A percentile compares a stretch with the other conserved stretches of the same genome.
Evolutionary conservation across 2,329 filamentous ascomycete genomes (phyloP).

Genomic region (Alternaria tenuissima): DNA sequence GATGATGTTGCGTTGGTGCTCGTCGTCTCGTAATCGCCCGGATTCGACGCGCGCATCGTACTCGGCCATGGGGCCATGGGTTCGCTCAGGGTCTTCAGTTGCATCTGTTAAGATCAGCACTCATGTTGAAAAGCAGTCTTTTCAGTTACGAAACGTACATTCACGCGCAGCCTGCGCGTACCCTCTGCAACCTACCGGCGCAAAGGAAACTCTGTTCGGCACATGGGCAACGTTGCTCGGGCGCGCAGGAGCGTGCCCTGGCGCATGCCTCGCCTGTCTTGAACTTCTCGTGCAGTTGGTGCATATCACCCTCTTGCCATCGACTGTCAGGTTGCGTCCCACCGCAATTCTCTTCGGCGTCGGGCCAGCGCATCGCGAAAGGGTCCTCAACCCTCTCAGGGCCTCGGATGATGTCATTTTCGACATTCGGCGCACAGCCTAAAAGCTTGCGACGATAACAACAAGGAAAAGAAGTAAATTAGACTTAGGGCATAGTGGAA

Average conservation of each 20-base stretch:
- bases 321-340: slow-evolving; percentile 6
- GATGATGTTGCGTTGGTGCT: slow-evolving; percentile 91
- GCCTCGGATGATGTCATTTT: slow-evolving; percentile 49
- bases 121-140: neutral
- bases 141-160: slow-evolving; percentile 21
- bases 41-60: slow-evolving; percentile 82
- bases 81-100: slow-evolving; percentile 17
- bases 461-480: neutral
- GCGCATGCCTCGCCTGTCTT: slow-evolving; percentile 17
- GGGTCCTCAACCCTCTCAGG: slow-evolving; percentile 37
- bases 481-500: slow-evolving; percentile 21
- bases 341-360: slow-evolving; percentile 19
- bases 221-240: slow-evolving; percentile 13
- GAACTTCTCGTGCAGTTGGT: slow-evolving; percentile 34
- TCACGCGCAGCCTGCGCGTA: slow-evolving; percentile 40
- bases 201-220: slow-evolving; percentile 9
- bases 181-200: slow-evolving; percentile 29
- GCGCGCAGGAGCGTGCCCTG: slow-evolving; percentile 9
- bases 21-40: slow-evolving; percentile 82
- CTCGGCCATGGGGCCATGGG: slow-evolving; percentile 78
- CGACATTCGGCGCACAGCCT: slow-evolving; percentile 12
- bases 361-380: slow-evolving; percentile 36
- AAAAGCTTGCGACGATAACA: neutral
- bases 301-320: slow-evolving; percentile 35
- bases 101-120: slow-evolving; percentile 25